Conservation (phyloP, 768 basidiomycete genomes). For the Psilocybe sp. region DNA sequence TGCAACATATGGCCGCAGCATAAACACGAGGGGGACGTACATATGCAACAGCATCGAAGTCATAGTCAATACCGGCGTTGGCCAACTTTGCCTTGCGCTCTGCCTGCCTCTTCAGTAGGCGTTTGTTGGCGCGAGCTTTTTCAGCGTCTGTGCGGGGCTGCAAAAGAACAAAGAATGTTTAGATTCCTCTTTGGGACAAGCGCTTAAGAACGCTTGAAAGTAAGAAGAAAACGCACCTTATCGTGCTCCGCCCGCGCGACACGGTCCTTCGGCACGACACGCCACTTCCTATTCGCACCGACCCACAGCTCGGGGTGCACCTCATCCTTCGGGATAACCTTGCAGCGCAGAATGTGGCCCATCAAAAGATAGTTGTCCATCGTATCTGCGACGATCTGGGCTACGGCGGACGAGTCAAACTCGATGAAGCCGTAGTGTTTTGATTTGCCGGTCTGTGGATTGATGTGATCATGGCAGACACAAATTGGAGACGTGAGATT, state of each 20-base stretch:
- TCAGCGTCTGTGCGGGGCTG: slow-evolving; percentile 76
- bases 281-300: slow-evolving; percentile 94
- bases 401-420: slow-evolving; percentile 85
- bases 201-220: not conserved
- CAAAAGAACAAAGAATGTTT: not conserved
- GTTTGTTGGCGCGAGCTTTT: slow-evolving; percentile 58
- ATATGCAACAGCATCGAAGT: slow-evolving; percentile 79
- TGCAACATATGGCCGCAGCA: not conserved
- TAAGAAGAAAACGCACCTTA: slow-evolving; percentile 49
- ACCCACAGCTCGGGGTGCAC: slow-evolving; percentile 95
- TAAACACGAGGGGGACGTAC: slow-evolving; percentile 44
- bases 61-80: slow-evolving; percentile 83
- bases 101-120: slow-evolving; percentile 75
- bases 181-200: no score
- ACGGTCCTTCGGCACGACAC: slow-evolving; percentile 68
- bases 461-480: no score
- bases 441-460: slow-evolving; percentile 79
- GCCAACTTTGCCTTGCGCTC: slow-evolving; percentile 76
- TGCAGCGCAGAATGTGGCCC: slow-evolving; percentile 92
- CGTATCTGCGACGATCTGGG: slow-evolving; percentile 93
- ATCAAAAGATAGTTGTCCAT: slow-evolving; percentile 98
- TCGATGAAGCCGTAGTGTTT: slow-evolving; percentile 98
- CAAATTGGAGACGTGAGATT: no score
- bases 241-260: slow-evolving; percentile 75
- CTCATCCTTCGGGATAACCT: slow-evolving; percentile 83